phyloP scores from a whole-genome alignment of 2,329 filamentous ascomycete genomes.

The Alternaria conjuncta region DNA sequence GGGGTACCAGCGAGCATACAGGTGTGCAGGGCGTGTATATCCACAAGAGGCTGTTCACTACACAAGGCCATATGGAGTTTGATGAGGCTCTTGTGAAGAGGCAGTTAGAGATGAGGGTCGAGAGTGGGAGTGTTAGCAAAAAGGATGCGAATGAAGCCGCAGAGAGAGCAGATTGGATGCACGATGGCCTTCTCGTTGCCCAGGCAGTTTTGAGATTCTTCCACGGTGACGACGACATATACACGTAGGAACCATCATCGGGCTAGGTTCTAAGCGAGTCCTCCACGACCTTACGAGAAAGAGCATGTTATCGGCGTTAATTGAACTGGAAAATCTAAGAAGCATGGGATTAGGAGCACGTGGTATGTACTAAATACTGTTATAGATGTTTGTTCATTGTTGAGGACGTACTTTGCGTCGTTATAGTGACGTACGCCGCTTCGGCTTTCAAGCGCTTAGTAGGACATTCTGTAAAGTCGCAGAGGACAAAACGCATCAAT shows the following conservation, averaged over 20 bases:
- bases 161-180: conserved; percentile 40
- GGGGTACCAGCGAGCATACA: conserved; percentile 55
- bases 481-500: background rate
- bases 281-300: background rate
- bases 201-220: conserved; percentile 42
- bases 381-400: background rate
- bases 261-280: background rate
- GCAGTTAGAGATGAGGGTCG: conserved; percentile 53
- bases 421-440: background rate
- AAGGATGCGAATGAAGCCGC: conserved; percentile 45
- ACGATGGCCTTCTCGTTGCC: conserved; percentile 38
- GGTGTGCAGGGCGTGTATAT: conserved; percentile 56
- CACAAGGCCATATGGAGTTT: conserved; percentile 56
- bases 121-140: conserved; percentile 52
- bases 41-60: conserved; percentile 53
- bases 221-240: conserved; percentile 40
- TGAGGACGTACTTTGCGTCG: background rate
- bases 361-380: background rate
- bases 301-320: background rate
- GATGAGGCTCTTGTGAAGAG: conserved; percentile 55
- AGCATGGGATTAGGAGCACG: background rate
- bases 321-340: background rate
- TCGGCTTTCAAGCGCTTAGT: background rate
- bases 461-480: background rate
- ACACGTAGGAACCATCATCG: conserved; percentile 7